Evolutionary conservation across 352 stramenopile species (phyloP).

Genomic region (Globisporangium uncinulatum): DNA sequence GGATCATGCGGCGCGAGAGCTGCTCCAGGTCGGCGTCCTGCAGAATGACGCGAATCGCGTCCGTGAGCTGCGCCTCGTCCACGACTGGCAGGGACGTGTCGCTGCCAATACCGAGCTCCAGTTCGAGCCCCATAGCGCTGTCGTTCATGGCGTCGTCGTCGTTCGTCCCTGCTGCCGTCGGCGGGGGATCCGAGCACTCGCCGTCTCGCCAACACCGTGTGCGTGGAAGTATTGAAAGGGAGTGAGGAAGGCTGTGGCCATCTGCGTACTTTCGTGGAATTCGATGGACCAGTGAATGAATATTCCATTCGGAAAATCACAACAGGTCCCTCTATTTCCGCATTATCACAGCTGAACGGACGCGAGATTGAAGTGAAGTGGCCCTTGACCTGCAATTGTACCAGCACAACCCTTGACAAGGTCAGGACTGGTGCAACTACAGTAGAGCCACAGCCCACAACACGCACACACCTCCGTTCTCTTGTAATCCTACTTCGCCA

Average conservation of each 20-base stretch:
- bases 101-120: conserved; percentile 47
- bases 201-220: not conserved
- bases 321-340: not conserved
- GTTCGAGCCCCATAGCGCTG: conserved; percentile 38
- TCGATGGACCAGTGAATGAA: no score
- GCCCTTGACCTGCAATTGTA: no score
- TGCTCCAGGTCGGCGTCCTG: conserved; percentile 78
- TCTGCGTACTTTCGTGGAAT: no score
- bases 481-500: no score
- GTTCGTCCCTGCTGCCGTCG: not conserved
- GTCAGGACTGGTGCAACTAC: no score
- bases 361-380: no score
- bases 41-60: conserved; percentile 75
- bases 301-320: no score
- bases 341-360: not conserved
- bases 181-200: not conserved
- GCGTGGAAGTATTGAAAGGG: no score
- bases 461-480: no score
- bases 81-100: conserved; percentile 33
- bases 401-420: no score
- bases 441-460: no score
- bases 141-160: conserved; percentile 35
- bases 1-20: conserved; percentile 83
- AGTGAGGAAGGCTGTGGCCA: no score
- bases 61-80: conserved; percentile 54